These are phyloP conservation scores for Rhodomyrtus tomentosa DNA, from an alignment of 345 rosid genomes.

Conservation along the genomic window DNA sequence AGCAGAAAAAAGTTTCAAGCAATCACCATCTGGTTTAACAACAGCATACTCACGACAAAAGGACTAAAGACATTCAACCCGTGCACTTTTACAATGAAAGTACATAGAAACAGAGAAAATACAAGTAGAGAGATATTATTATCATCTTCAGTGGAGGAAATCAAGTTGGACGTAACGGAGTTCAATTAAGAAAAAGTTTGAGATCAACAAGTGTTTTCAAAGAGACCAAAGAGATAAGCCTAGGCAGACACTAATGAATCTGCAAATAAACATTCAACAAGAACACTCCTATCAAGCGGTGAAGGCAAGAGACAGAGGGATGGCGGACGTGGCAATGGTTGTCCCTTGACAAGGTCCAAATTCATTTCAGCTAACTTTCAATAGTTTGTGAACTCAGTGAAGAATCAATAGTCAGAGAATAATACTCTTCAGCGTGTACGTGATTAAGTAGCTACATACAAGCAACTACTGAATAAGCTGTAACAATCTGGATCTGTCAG, in stretches of 20 bases:
- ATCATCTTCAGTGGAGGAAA: neutral
- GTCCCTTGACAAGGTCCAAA: neutral
- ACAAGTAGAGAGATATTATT: neutral
- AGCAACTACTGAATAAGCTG: neutral
- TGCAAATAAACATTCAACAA: neutral
- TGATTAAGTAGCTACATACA: neutral
- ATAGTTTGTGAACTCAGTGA: neutral
- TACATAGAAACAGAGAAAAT: neutral
- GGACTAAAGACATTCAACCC: neutral
- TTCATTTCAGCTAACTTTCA: neutral
- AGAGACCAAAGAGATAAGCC: neutral
- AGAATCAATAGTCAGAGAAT: neutral
- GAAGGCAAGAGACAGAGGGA: neutral
- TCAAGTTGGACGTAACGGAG: neutral
- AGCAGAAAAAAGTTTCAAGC: conserved; percentile 1
- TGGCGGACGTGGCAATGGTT: neutral
- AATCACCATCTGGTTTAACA: neutral
- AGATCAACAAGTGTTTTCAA: neutral
- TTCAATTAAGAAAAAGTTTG: neutral
- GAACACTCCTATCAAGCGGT: neutral
- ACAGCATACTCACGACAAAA: neutral
- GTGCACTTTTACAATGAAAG: neutral
- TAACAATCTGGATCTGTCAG: neutral
- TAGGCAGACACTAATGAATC: neutral
- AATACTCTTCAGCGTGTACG: neutral